Evolutionary conservation across 805 yeast species (phyloP), one percentile per base, ranked within the genome.

Genomic region (Zygosaccharomyces lentus): DNA sequence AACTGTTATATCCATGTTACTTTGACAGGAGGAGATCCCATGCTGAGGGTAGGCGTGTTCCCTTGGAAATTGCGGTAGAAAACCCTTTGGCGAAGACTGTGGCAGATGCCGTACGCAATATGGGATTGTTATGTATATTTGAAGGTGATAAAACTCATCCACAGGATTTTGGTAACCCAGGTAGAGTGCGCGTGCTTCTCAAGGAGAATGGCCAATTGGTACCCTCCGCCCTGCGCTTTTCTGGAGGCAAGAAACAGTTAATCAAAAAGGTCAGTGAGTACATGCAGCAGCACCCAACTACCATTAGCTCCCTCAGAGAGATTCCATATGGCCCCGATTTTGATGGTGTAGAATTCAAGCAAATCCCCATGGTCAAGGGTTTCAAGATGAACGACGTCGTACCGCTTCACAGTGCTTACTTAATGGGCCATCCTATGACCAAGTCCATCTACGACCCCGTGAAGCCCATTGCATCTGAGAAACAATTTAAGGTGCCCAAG

Each of bases 101-200:
- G 16, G 76, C 83, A 9, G 95, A 88, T 56, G 97, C 96, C 42
- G 74, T 77, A 40, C 60, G 66, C 21, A 36, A 53, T 4, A 41
- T 73, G 15, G 64, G 65, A 10, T 48, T 70, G 24, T 51, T 58
- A 3, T 65, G 68, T 31, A 71, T 83, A 35, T 72, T 81, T 47
- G 93, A 87, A 66, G 81, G 91, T 50, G 87, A 84, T 49, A 93
- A 89, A 69, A 67, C 84, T 1, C 99, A 91, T 67, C 98, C 98
- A 9, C 96, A 90, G 65, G 98, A 91, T 67, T 93, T 84, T 76
- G 95, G 98, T 54, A 91, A 91, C 61, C 95, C 97, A 4, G 99
- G 99, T n/a, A 76, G 98, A 58, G 90, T 93, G 29, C 78, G 96
- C 54, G 84, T 89, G 17, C 70, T 80, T 37, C 54, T 87, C 34